Conservation (phyloP, 768 basidiomycete genomes). For the Suillus luteus region DNA sequence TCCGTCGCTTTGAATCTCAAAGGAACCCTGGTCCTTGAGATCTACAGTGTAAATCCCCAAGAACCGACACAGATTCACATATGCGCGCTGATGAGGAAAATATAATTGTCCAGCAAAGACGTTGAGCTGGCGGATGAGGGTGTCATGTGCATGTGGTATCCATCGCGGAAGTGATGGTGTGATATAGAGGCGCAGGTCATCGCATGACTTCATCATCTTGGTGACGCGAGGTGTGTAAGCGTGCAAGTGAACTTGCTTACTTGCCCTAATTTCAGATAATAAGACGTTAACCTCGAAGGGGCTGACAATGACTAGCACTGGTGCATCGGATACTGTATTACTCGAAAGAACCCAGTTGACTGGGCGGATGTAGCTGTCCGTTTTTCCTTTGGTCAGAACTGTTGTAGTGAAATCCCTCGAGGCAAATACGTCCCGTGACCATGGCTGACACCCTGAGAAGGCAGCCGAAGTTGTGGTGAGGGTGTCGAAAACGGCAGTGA, state of each 20-base stretch:
- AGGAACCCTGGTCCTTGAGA: constrained; percentile 22
- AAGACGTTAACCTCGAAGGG: constrained; percentile 39
- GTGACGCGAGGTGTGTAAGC: constrained; percentile 40
- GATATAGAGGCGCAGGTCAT: constrained; percentile 38
- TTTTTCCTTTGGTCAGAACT: background rate
- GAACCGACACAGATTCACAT: constrained; percentile 20
- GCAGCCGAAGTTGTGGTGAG: constrained; percentile 17
- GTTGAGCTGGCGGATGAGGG: constrained; percentile 17
- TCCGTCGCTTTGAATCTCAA: constrained; percentile 14
- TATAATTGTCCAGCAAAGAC: constrained; percentile 30
- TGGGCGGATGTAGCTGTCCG: constrained; percentile 15
- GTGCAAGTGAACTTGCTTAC: constrained; percentile 38
- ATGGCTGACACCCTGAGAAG: background rate
- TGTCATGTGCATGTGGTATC: constrained; percentile 13
- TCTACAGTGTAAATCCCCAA: constrained; percentile 19
- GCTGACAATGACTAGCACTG: constrained; percentile 39
- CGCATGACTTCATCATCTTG: constrained; percentile 34
- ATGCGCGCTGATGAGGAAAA: constrained; percentile 18
- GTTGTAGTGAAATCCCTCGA: constrained; percentile 16
- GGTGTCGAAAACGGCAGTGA: constrained; percentile 19
- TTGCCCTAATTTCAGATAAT: constrained; percentile 36
- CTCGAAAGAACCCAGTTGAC: constrained; percentile 20
- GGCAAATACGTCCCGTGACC: constrained; percentile 12
- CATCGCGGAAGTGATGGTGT: constrained; percentile 17
- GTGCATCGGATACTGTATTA: background rate